These are phyloP conservation scores for Leccinum ochraceum DNA, from an alignment of 768 basidiomycete species.

Conservation along the genomic window DNA sequence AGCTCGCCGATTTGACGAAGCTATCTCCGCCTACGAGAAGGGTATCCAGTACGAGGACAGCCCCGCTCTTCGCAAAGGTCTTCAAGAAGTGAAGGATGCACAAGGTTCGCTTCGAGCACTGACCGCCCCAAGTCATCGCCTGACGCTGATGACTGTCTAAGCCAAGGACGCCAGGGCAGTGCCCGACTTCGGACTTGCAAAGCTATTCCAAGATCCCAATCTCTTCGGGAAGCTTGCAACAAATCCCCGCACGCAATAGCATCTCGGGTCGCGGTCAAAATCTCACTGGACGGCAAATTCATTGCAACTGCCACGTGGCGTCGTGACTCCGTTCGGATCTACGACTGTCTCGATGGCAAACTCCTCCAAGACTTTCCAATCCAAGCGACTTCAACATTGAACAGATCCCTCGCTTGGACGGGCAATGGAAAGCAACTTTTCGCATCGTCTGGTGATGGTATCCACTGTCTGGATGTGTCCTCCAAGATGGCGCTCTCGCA, in stretches of 20 bases:
- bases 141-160: conserved; percentile 17
- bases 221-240: conserved; percentile 79
- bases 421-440: too few species aligned
- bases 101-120: conserved; percentile 51
- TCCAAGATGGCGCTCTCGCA: too few species aligned
- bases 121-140: neutral
- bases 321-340: too few species aligned
- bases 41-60: conserved; percentile 84
- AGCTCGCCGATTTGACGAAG: conserved; percentile 72
- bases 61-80: conserved; percentile 79
- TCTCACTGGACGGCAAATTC: too few species aligned
- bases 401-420: too few species aligned
- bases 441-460: too few species aligned
- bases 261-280: conserved; percentile 44
- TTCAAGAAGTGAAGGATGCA: conserved; percentile 86
- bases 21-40: conserved; percentile 78
- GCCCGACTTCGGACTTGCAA: conserved; percentile 62
- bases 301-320: too few species aligned
- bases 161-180: conserved; percentile 40
- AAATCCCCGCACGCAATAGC: conserved; percentile 83
- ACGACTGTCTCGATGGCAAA: too few species aligned
- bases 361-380: too few species aligned
- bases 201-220: conserved; percentile 83
- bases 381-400: too few species aligned
- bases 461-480: too few species aligned